These are phyloP conservation scores for Penicillium maclennaniae DNA, from an alignment of 495 filamentous ascomycete species.

Conservation along the genomic window DNA sequence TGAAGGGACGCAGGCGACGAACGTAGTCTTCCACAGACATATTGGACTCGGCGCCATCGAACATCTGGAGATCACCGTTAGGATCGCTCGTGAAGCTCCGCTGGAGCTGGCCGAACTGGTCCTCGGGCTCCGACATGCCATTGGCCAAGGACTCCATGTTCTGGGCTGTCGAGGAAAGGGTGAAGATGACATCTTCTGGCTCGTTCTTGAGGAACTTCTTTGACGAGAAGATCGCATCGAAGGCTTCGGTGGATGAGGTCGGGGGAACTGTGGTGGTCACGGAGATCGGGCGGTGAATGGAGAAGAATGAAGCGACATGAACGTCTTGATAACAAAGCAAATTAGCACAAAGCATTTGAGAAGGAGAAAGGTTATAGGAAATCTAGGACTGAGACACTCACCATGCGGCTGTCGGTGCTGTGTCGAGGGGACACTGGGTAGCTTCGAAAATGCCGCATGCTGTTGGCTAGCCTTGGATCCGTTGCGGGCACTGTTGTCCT, in stretches of 20 bases:
- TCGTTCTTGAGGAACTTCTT: slow-evolving; percentile 48
- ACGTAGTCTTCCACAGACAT: slow-evolving; percentile 51
- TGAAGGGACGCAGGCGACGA: slow-evolving; percentile 68
- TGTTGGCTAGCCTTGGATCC: slow-evolving; percentile 36
- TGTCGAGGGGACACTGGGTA: slow-evolving; percentile 82
- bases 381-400: slow-evolving; percentile 33
- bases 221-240: slow-evolving; percentile 72
- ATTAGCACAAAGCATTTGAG: slow-evolving; percentile 4
- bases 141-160: slow-evolving; percentile 62
- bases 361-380: not conserved
- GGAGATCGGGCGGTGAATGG: slow-evolving; percentile 90
- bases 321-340: slow-evolving; percentile 56
- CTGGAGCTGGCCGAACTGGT: slow-evolving; percentile 46
- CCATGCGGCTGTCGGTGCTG: slow-evolving; percentile 72
- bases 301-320: slow-evolving; percentile 88
- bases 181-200: slow-evolving; percentile 68
- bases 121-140: slow-evolving; percentile 41
- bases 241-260: slow-evolving; percentile 63
- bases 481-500: slow-evolving; percentile 35
- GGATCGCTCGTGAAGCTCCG: slow-evolving; percentile 42
- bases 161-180: slow-evolving; percentile 67
- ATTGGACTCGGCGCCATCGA: slow-evolving; percentile 31
- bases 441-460: slow-evolving; percentile 47
- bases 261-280: slow-evolving; percentile 76
- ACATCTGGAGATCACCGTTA: slow-evolving; percentile 51